A percentile compares a stretch with the other conserved stretches of the same genome.
These are phyloP conservation scores for Talaromyces atroroseus DNA, from an alignment of 2,329 filamentous ascomycete species.

Conservation along the genomic window DNA sequence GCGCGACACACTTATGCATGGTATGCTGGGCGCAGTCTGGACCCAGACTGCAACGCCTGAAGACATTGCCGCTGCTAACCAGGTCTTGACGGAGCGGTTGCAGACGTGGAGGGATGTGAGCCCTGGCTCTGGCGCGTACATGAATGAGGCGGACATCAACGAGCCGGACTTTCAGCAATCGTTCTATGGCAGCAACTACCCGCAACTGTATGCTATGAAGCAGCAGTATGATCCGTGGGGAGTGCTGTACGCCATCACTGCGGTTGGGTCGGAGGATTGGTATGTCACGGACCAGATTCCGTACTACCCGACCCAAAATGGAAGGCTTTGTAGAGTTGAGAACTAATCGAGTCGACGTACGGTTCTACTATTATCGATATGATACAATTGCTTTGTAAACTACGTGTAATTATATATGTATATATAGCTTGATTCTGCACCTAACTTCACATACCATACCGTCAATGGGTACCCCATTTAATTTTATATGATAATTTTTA, in stretches of 20 bases:
- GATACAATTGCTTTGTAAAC: background rate
- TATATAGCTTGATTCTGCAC: no score
- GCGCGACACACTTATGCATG: conserved; percentile 32
- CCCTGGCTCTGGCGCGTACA: conserved; percentile 30
- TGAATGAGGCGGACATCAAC: conserved; percentile 40
- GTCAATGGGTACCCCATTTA: no score
- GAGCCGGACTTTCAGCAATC: conserved; percentile 38
- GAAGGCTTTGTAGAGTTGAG: background rate
- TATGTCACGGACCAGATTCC: conserved; percentile 13
- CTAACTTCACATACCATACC: no score
- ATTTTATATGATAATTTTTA: no score
- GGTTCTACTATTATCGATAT: background rate
- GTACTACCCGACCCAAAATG: conserved; percentile 5
- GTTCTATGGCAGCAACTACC: conserved; percentile 42
- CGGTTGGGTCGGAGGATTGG: conserved; percentile 37
- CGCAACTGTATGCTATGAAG: conserved; percentile 33
- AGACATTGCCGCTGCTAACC: conserved; percentile 32
- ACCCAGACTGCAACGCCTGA: conserved; percentile 33
- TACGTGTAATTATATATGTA: no score
- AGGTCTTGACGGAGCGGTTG: conserved; percentile 30
- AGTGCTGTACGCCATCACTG: conserved; percentile 38
- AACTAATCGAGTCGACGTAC: background rate
- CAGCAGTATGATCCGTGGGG: conserved; percentile 38
- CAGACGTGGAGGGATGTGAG: conserved; percentile 2
- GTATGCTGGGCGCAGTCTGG: conserved; percentile 33